Evolutionary conservation across 2,329 filamentous ascomycete genomes (phyloP), one percentile per base, ranked within the genome.

Genomic region (Chrysoporthe austroafricana): DNA sequence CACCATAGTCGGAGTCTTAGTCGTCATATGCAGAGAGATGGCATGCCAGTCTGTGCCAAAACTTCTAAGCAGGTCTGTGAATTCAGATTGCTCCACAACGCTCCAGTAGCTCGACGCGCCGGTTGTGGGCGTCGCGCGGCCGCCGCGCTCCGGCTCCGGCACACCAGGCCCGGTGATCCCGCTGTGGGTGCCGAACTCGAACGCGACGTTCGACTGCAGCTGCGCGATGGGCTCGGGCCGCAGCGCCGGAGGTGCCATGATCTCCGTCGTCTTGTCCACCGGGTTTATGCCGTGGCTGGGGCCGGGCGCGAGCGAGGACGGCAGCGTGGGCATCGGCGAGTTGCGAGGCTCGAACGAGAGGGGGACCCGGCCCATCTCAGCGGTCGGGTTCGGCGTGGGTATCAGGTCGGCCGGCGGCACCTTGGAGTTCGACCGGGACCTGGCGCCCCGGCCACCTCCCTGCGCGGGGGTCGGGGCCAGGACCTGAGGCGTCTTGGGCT

Each of bases 1-100:
- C 83, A 92, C 92, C 92, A 96, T 96, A n/a, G 91, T 91, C 66
- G 90, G 86, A 21, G 92, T 95, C 79, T 95, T 95, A 4, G 91
- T 93, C 62, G 90, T 90, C 90, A 96, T 94, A 73, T 93, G 88
- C 63, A 84, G 84, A 52, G 92, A 90, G 77, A 95, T 95, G 4
- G 86, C 87, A 61, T 82, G 81, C 87, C 91, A 96, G 76, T 96
- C 91, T 18, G 90, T 93, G 67, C 92, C 92, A 79, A 93, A 95
- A 65, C 92, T 86, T 62, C 84, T 85, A 59, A 96, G 82, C 67
- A 93, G 84, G 66, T 84, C 86, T 46, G 90, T 89, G 77, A 96
- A 96, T 74, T 94, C 92, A 59, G 85, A 90, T 65, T 90, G 85
- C 79, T 96, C 92, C 1, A 90, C 91, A 32, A 95, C 92, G 73